Evolutionary conservation across 1,284 basidiomycete genomes (phyloP).

Genomic region (Moesziomyces sp.): DNA sequence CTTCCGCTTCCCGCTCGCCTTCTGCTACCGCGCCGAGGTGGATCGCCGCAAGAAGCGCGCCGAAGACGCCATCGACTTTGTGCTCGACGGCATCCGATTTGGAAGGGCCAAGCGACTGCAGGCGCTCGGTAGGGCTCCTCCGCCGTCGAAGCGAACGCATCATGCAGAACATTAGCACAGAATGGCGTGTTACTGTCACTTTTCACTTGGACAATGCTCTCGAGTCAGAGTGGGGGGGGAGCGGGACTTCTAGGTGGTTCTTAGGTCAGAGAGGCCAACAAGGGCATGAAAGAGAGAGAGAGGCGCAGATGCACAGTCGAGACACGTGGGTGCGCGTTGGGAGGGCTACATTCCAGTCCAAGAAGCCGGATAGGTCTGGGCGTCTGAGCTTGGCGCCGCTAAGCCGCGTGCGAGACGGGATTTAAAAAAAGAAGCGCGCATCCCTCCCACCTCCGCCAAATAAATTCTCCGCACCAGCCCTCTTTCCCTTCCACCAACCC

Average conservation of each 20-base stretch:
- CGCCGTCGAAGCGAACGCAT: background rate
- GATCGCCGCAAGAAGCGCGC: conserved; percentile 74
- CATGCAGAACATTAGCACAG: background rate
- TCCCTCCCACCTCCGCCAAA: too few species aligned
- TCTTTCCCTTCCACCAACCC: too few species aligned
- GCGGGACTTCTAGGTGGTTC: too few species aligned
- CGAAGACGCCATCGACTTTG: conserved; percentile 76
- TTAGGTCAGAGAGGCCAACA: too few species aligned
- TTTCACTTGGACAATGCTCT: background rate
- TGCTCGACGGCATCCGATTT: conserved; percentile 65
- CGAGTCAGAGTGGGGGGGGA: background rate
- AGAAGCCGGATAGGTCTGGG: conserved; percentile 1
- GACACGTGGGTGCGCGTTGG: background rate
- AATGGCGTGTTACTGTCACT: background rate
- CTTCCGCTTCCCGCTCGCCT: conserved; percentile 80
- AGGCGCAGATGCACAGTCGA: too few species aligned
- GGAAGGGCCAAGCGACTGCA: conserved; percentile 53
- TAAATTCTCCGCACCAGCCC: background rate
- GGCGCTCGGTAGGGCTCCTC: conserved; percentile 31
- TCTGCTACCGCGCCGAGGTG: conserved; percentile 74
- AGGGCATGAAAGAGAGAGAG: too few species aligned
- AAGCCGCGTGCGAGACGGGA: too few species aligned
- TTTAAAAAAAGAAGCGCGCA: background rate
- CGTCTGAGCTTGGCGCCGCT: background rate
- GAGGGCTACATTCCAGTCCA: conserved; percentile 15